Conservation (phyloP, 2,329 filamentous ascomycete species). For the Exophiala phaeomuriformis region DNA sequence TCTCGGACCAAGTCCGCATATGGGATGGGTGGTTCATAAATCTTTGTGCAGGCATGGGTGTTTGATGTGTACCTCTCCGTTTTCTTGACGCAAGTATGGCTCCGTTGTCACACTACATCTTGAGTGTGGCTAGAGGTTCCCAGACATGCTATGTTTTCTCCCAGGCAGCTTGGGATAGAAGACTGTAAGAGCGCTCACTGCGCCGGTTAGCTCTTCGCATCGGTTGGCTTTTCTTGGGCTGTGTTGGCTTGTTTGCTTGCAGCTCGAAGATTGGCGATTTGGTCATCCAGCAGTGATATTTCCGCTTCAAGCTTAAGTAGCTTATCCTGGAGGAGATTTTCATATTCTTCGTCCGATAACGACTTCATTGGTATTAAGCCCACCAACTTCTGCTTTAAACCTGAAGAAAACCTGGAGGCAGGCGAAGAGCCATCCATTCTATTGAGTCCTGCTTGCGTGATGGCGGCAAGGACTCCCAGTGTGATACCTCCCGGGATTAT, state of each 20-base stretch:
- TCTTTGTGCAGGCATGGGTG: no score
- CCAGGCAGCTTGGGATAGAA: no score
- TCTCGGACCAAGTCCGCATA: no score
- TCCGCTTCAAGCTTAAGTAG: constrained; percentile 65
- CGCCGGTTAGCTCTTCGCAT: neutral
- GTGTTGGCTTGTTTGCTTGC: constrained; percentile 5
- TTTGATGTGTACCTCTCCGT: no score
- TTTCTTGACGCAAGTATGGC: no score
- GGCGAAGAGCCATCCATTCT: constrained; percentile 37
- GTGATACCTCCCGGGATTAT: constrained; percentile 20
- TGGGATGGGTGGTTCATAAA: no score
- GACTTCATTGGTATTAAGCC: constrained; percentile 65
- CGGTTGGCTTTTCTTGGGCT: neutral
- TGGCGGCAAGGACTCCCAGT: constrained; percentile 16
- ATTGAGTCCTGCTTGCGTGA: constrained; percentile 18
- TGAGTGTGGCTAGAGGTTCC: no score
- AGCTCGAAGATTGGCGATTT: constrained; percentile 47
- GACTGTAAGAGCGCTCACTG: neutral
- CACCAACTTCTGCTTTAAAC: constrained; percentile 8
- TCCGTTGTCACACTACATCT: no score
- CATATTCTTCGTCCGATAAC: constrained; percentile 66
- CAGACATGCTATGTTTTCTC: no score
- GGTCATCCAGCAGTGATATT: constrained; percentile 70
- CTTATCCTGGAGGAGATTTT: constrained; percentile 62
- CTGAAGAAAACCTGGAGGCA: constrained; percentile 1